Percentiles rank a stretch among this genome's conserved stretches.
Evolutionary conservation across 2,329 filamentous ascomycete genomes (phyloP).

Genomic region (Fusarium tuaranense): DNA sequence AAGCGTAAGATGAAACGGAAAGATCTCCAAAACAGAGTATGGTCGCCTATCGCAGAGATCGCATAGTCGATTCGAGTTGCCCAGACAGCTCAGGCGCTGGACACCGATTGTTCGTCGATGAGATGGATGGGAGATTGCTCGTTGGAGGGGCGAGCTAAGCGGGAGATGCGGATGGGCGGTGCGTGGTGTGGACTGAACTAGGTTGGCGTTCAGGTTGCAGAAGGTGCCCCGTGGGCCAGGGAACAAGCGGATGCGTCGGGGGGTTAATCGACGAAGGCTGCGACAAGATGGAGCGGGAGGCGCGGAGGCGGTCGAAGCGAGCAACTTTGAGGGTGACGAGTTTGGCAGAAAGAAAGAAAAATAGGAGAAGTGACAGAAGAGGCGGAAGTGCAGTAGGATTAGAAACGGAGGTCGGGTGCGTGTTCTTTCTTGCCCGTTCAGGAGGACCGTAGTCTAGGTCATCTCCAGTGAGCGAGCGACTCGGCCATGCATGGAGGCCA

Average conservation of each 20-base stretch:
- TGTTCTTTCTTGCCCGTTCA: constrained; percentile 12
- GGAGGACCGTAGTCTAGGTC: constrained; percentile 24
- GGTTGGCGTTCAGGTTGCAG: constrained; percentile 29
- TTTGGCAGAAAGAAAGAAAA: not conserved
- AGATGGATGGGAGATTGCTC: constrained; percentile 34
- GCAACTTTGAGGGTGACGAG: not conserved
- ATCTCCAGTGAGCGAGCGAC: constrained; percentile 14
- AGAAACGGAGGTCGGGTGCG: constrained; percentile 26
- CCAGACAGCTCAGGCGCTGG: constrained; percentile 43
- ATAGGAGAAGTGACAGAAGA: constrained; percentile 11
- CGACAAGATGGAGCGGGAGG: constrained; percentile 9
- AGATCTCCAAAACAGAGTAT: constrained; percentile 41
- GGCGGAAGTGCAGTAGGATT: constrained; percentile 26
- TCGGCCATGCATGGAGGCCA: constrained; percentile 9
- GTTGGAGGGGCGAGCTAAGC: constrained; percentile 43
- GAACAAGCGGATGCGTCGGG: constrained; percentile 29
- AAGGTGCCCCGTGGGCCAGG: constrained; percentile 35
- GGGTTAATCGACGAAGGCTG: constrained; percentile 13
- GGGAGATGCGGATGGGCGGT: constrained; percentile 42
- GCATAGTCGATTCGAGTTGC: constrained; percentile 47
- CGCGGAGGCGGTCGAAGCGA: constrained; percentile 11
- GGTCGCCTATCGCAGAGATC: constrained; percentile 44
- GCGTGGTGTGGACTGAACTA: constrained; percentile 23
- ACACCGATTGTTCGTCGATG: constrained; percentile 44
- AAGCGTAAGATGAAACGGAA: constrained; percentile 21